Conservation (phyloP, 2,329 filamentous ascomycete genomes). For the Dactylellina sp. region DNA sequence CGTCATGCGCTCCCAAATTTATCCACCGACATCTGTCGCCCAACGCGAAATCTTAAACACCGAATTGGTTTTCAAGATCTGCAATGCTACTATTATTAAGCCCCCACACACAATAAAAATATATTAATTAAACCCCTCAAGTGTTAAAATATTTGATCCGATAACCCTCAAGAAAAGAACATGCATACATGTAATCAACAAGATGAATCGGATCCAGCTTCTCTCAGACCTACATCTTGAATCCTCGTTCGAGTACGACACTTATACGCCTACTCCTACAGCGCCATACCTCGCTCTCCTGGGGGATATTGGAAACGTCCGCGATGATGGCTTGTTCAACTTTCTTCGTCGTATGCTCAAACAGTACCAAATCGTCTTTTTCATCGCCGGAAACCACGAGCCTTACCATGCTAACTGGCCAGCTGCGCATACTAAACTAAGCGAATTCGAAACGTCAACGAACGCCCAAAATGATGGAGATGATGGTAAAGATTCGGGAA, state of each 20-base stretch:
- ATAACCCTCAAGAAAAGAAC: too few relatives aligned
- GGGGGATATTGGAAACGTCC: slow-evolving; percentile 69
- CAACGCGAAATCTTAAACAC: too few relatives aligned
- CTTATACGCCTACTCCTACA: slow-evolving; percentile 66
- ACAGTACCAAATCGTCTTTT: slow-evolving; percentile 68
- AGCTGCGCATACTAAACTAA: slow-evolving; percentile 56
- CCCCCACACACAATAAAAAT: too few relatives aligned
- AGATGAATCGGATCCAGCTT: slow-evolving; percentile 63
- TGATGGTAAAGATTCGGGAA: slow-evolving; percentile 32
- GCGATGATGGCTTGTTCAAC: slow-evolving; percentile 65
- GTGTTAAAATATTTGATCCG: too few relatives aligned
- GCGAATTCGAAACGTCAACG: slow-evolving; percentile 33
- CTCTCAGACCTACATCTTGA: slow-evolving; percentile 73
- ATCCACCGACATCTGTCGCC: too few relatives aligned
- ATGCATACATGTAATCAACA: too few relatives aligned
- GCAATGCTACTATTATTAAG: too few relatives aligned
- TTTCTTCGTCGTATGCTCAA: slow-evolving; percentile 68
- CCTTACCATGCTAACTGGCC: slow-evolving; percentile 63
- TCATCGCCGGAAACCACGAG: slow-evolving; percentile 72
- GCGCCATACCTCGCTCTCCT: slow-evolving; percentile 70
- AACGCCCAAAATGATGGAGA: background rate
- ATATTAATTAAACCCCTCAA: too few relatives aligned
- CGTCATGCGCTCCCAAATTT: too few relatives aligned
- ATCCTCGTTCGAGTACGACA: slow-evolving; percentile 66
- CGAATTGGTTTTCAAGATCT: too few relatives aligned